Base-by-base conservation (phyloP, 2,329 filamentous ascomycete species). In the Fusarium nodosum region DNA sequence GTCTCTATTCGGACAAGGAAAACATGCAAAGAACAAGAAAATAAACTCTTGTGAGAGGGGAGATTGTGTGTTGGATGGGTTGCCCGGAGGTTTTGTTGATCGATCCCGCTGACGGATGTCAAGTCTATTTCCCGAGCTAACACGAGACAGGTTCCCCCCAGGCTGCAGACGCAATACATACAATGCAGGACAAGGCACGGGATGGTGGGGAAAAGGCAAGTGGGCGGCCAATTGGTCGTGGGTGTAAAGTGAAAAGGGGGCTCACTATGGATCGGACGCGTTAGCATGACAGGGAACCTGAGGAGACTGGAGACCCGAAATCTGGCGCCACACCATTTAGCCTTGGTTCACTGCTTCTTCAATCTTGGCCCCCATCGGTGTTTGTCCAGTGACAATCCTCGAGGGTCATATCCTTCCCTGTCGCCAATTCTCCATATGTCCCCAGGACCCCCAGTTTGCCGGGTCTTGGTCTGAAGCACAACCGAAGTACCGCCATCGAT, bases 41-140 rank as follows among this genome's bases (percentile, higher is more conserved):
- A 52, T 36, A 18, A 52, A 54, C 55, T 65, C 60, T 65, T 48
- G 39, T 44, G 31, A 54, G 62, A 50, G 54, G 62, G 51, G 62
- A 65, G 61, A 33, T 33, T 65, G 54, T 22, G 50, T 36, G 33
- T 38, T 65, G 50, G 39, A 52, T 62, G 62, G 62, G 60, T 44
- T 59, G 46, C 20, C 60, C 61, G 44, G 55, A 66, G 63, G 61
- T 66, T 66, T 66, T 66, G 63, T 66, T 66, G 62, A 66, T 66
- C 58, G 54, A 66, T 55, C 53, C 53, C 53, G 48, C 48, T 56
- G 51, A 38, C 22, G 38, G 41, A 31, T 31, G 44, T 54, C 57
- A 26, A 16, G 31, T 55, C 62, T 65, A 60, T 66, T 54, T 66
- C 62, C 54, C 54, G 46, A 62, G 58, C 62, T 65, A 66, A 42